Percentiles rank a stretch among this genome's conserved stretches.
Evolutionary conservation across 2,329 filamentous ascomycete genomes (phyloP).

Genomic region (Monilinia aucupariae): DNA sequence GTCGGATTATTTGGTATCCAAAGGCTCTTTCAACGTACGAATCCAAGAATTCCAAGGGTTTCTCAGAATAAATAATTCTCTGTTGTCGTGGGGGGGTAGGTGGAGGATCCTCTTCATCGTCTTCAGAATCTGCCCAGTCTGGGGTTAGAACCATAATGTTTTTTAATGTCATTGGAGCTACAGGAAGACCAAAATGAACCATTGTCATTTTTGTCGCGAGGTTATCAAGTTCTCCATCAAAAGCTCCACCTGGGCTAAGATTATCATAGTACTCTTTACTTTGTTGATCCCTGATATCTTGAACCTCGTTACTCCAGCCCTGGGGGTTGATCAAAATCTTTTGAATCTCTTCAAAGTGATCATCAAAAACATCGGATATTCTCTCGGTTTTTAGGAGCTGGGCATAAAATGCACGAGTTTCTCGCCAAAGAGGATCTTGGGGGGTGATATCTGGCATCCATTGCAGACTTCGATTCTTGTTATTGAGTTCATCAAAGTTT

Average conservation of each 20-base stretch:
- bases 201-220: slow-evolving; percentile 33
- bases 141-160: slow-evolving; percentile 24
- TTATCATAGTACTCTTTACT: slow-evolving; percentile 10
- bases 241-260: slow-evolving; percentile 2
- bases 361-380: slow-evolving; percentile 1
- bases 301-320: slow-evolving; percentile 1
- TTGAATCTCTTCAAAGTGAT: slow-evolving; percentile 10
- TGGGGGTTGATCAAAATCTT: slow-evolving; percentile 9
- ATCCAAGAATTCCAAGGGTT: slow-evolving; percentile 32
- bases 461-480: slow-evolving; percentile 8
- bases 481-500: neutral
- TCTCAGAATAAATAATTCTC: slow-evolving; percentile 27
- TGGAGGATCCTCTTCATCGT: slow-evolving; percentile 22
- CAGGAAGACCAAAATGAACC: slow-evolving; percentile 33
- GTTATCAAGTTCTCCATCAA: slow-evolving; percentile 24
- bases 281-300: neutral
- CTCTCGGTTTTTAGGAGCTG: neutral
- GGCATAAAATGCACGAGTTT: neutral
- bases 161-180: slow-evolving; percentile 28
- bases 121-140: slow-evolving; percentile 16
- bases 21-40: slow-evolving; percentile 29
- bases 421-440: neutral
- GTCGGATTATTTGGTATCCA: slow-evolving; percentile 29
- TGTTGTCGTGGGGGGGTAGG: slow-evolving; percentile 20
- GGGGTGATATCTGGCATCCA: slow-evolving; percentile 12